phyloP scores from a whole-genome alignment of 2,329 filamentous ascomycete species.

The Pseudohalonectria lignicola region DNA sequence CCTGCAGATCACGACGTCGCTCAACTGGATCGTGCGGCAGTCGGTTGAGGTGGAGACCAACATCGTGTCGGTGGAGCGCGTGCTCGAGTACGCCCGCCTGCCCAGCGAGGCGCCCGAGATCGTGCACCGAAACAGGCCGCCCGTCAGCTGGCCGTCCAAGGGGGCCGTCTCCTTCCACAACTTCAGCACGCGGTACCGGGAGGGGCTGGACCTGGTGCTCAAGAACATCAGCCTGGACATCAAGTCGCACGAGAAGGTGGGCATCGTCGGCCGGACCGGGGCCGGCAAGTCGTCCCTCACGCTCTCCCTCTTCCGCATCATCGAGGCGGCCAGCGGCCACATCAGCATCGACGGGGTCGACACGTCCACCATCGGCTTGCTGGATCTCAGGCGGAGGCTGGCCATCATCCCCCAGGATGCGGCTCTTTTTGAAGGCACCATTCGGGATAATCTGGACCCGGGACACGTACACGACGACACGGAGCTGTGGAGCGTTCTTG shows the following conservation, averaged over 20 bases:
- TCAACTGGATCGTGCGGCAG: constrained; percentile 98
- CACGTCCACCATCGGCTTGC: constrained; percentile 78
- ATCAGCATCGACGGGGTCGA: constrained; percentile 86
- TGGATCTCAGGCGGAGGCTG: constrained; percentile 78
- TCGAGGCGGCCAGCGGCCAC: constrained; percentile 71
- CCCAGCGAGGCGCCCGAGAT: constrained; percentile 93
- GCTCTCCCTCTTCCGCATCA: constrained; percentile 86
- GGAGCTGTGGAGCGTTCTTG: constrained; percentile 89
- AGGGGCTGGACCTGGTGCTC: constrained; percentile 80
- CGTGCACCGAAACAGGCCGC: constrained; percentile 74
- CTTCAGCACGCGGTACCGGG: constrained; percentile 87
- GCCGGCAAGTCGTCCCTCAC: constrained; percentile 94
- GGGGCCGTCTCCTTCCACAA: constrained; percentile 85
- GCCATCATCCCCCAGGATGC: constrained; percentile 98
- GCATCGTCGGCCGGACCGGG: constrained; percentile 90
- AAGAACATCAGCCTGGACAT: constrained; percentile 89
- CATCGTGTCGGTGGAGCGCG: constrained; percentile 95
- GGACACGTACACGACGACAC: constrained; percentile 93
- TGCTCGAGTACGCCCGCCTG: constrained; percentile 86
- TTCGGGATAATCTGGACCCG: constrained; percentile 92
- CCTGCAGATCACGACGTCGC: constrained; percentile 87
- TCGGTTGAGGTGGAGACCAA: constrained; percentile 99
- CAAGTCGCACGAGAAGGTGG: constrained; percentile 95
- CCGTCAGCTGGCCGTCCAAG: constrained; percentile 82
- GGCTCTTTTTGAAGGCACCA: constrained; percentile 62